Conservation (phyloP, 805 yeast species). For the Wickerhamiella domercqiae region DNA sequence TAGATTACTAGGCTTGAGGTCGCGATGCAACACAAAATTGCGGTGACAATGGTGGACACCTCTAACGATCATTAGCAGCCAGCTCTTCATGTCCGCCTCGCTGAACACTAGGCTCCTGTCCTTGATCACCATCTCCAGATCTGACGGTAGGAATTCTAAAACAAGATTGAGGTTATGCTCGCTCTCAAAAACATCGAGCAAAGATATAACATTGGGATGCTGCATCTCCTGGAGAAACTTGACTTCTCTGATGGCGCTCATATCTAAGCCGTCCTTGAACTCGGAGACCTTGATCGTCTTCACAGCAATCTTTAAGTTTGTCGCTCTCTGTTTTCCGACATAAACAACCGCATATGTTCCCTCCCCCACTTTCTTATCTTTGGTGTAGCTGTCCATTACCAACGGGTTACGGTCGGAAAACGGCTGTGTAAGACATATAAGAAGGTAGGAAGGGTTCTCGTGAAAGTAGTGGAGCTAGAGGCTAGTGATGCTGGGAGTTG, state of each 20-base stretch:
- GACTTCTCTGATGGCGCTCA: constrained; percentile 92
- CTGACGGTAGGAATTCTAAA: constrained; percentile 85
- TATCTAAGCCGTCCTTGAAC: constrained; percentile 91
- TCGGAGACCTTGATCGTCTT: constrained; percentile 91
- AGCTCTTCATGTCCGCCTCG: constrained; percentile 77
- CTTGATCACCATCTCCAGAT: constrained; percentile 75
- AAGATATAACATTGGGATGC: constrained; percentile 74
- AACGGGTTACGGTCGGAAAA: not conserved
- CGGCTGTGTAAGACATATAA: no score
- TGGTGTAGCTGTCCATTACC: constrained; percentile 15
- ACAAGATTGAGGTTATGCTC: constrained; percentile 60
- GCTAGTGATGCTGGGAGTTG: not conserved
- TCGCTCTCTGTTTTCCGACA: constrained; percentile 50
- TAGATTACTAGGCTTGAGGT: constrained; percentile 83
- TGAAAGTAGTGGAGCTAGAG: not conserved
- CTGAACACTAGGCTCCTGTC: constrained; percentile 62
- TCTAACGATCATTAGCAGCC: constrained; percentile 87
- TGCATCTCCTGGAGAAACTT: constrained; percentile 72
- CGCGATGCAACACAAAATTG: constrained; percentile 79
- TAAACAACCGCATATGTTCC: constrained; percentile 95
- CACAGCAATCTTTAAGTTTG: constrained; percentile 60
- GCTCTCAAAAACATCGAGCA: constrained; percentile 71
- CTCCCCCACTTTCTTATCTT: constrained; percentile 86
- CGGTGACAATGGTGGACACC: constrained; percentile 95
- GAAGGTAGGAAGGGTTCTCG: not conserved